Evolutionary conservation across 108 stramenopile genomes (phyloP).

Genomic region (Pseudonitzschia multistriata): DNA sequence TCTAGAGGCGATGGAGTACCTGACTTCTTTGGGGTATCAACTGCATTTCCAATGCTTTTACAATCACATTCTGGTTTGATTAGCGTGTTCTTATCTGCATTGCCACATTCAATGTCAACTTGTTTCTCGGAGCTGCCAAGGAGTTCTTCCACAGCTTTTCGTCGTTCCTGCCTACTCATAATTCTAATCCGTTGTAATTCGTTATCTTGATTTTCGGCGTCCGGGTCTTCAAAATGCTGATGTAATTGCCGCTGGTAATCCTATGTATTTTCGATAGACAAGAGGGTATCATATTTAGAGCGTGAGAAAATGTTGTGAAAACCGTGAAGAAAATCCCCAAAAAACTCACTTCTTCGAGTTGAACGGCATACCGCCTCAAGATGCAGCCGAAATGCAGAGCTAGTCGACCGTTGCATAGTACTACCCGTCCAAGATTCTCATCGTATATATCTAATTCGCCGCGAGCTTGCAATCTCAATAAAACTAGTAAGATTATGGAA

Average conservation of each 20-base stretch:
- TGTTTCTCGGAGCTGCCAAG: slow-evolving; percentile 3
- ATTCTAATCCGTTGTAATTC: slow-evolving; percentile 16
- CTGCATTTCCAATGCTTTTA: neutral
- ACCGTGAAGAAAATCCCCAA: neutral
- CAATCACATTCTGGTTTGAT: neutral
- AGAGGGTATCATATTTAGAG: neutral
- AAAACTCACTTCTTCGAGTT: slow-evolving; percentile 24
- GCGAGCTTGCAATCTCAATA: slow-evolving; percentile 34
- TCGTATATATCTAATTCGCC: slow-evolving; percentile 41
- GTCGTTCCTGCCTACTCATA: slow-evolving; percentile 43
- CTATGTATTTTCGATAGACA: neutral
- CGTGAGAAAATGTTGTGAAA: neutral
- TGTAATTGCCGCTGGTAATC: slow-evolving; percentile 22
- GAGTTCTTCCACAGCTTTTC: slow-evolving; percentile 37
- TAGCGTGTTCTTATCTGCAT: neutral
- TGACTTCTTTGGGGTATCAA: neutral
- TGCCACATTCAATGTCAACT: neutral
- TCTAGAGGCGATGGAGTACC: neutral
- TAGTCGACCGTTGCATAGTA: slow-evolving; percentile 24
- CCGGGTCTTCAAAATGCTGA: neutral
- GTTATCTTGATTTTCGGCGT: neutral
- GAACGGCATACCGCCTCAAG: slow-evolving; percentile 31
- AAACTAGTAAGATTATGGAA: slow-evolving; percentile 27
- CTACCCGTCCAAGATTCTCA: slow-evolving; percentile 35
- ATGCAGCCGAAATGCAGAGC: slow-evolving; percentile 31